These are phyloP conservation scores for Diophrys appendiculata DNA, from an alignment of 73 alveolate species.

Conservation along the genomic window DNA sequence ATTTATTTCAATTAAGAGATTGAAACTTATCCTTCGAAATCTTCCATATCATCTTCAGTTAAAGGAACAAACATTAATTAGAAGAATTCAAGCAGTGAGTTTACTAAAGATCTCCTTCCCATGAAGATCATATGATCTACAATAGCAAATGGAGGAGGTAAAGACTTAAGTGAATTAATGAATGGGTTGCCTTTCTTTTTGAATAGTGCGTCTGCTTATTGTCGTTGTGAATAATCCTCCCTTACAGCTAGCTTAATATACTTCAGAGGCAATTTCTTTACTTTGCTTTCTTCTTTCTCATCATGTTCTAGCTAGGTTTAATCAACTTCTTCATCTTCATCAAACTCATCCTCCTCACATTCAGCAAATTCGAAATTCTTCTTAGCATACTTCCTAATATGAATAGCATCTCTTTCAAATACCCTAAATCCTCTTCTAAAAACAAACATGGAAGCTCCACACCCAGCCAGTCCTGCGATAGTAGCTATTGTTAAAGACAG, in stretches of 20 bases:
- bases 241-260: background rate
- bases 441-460: background rate
- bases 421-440: background rate
- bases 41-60: background rate
- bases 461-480: background rate
- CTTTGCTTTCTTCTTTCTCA: background rate
- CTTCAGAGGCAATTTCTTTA: background rate
- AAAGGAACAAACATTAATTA: background rate
- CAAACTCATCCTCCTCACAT: background rate
- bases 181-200: background rate
- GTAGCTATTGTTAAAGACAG: background rate
- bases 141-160: background rate
- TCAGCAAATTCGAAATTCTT: background rate
- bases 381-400: background rate
- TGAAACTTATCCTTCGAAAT: background rate
- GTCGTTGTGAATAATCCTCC: background rate
- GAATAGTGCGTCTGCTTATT: background rate
- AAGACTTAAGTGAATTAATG: background rate
- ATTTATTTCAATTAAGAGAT: background rate
- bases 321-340: background rate
- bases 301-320: background rate
- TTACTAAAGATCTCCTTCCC: background rate
- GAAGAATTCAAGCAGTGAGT: background rate
- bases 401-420: background rate
- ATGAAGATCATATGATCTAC: background rate